A percentile compares a stretch with the other conserved stretches of the same genome.
These are phyloP conservation scores for Emmonsia crescens DNA, from an alignment of 2,329 filamentous ascomycete species.

Conservation along the genomic window DNA sequence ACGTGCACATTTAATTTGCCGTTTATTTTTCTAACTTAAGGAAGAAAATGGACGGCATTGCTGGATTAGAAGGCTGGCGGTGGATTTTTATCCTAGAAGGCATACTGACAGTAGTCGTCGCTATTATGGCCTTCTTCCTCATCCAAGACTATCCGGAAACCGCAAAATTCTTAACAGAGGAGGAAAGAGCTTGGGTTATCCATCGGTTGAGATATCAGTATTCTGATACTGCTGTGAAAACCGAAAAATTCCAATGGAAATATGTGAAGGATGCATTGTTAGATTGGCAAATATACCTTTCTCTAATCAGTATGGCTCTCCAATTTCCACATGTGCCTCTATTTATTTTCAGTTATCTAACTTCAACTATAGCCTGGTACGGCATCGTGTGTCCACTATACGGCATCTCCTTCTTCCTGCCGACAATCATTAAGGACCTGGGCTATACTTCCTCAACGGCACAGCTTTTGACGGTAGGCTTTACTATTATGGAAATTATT, in stretches of 20 bases:
- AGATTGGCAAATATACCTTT: constrained; percentile 35
- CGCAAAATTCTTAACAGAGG: constrained; percentile 32
- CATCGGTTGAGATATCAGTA: constrained; percentile 29
- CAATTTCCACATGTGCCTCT: background rate
- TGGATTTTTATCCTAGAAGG: constrained; percentile 44
- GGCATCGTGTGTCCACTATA: constrained; percentile 34
- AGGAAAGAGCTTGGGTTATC: constrained; percentile 31
- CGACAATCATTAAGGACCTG: constrained; percentile 33
- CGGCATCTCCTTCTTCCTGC: constrained; percentile 31
- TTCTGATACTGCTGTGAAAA: constrained; percentile 18
- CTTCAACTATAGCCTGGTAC: constrained; percentile 28
- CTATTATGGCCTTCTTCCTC: constrained; percentile 33
- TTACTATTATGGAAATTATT: background rate
- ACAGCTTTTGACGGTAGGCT: constrained; percentile 28
- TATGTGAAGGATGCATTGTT: constrained; percentile 31
- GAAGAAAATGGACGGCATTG: constrained; percentile 41
- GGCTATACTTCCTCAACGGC: constrained; percentile 31
- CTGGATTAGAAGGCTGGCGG: constrained; percentile 37
- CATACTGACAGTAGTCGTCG: constrained; percentile 35
- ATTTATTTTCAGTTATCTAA: background rate
- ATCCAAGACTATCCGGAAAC: constrained; percentile 38
- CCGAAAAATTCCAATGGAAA: constrained; percentile 27
- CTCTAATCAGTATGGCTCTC: constrained; percentile 26
- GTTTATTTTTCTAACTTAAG: background rate
- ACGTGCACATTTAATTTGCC: background rate